Conservation (phyloP, 2,329 filamentous ascomycete genomes). For the Lecanicillium sp. region DNA sequence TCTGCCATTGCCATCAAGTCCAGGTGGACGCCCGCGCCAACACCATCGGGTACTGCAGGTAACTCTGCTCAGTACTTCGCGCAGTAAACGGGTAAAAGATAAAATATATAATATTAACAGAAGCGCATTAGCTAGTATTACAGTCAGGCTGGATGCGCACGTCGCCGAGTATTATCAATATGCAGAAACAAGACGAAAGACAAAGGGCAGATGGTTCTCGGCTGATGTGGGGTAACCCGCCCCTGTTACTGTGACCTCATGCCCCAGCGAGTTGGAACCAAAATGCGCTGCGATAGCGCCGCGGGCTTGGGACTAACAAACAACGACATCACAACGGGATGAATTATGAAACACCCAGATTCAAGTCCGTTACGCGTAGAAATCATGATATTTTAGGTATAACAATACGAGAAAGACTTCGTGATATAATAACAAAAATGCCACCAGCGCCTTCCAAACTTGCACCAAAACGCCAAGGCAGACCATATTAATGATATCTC, state of each 20-base stretch:
- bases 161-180: neutral
- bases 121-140: neutral
- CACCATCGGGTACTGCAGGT: conserved; percentile 28
- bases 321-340: too few species aligned
- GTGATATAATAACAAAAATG: neutral
- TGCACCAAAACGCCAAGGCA: conserved; percentile 6
- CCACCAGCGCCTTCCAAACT: neutral
- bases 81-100: neutral
- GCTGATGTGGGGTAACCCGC: conserved; percentile 13
- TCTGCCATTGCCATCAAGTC: conserved; percentile 45
- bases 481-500: neutral
- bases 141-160: neutral
- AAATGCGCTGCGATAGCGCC: neutral
- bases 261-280: neutral
- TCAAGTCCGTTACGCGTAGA: neutral
- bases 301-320: neutral
- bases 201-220: neutral
- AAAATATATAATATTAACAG: neutral
- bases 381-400: neutral
- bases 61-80: neutral
- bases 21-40: conserved; percentile 20
- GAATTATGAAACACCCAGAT: too few species aligned
- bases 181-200: conserved; percentile 1
- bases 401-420: neutral
- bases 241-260: conserved; percentile 10